Base-by-base conservation (phyloP, 768 basidiomycete genomes). In the Pleurotus sapidus region DNA sequence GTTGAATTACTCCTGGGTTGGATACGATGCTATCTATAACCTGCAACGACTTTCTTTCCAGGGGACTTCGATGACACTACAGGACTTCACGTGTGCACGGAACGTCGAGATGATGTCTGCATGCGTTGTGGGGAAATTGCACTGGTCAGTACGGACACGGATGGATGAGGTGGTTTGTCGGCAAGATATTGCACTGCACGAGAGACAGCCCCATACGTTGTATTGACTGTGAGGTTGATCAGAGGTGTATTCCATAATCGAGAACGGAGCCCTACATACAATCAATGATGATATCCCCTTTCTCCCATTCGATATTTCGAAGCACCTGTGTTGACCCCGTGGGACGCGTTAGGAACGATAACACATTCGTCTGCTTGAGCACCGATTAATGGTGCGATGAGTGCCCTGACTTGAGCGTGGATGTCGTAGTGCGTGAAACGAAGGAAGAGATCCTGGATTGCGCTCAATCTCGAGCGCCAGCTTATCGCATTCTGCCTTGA, bases 1-100 rank as follows among this genome's bases (percentile, higher is more conserved):
- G 93, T 15, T 90, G 70, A 3, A 75, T 65, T 9, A 83, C 77
- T 0, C 87, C 91, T 0, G 92, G 92, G 42, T 74, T 75, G 11
- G 87, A 81, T 3, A 74, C 69, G 47, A 94, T 87, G 34, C 75
- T 70, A 65, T 94, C 93, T 9, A 93, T 82, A 37, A 93, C 66
- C 0, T n/a, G 85, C 84, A n/a, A 92, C 74, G 1, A 88, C 74
- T 67, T 84, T 83, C 57, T 65, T 65, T 20, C 57, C 63, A 38
- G 24, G 49, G 12, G 46, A 3, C 27, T 34, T 46, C 23, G 20
- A 50, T n/a, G 50, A 18, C 20, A 50, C 55, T n/a, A 57, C 27
- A 1, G 39, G 39, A 55, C 17, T 46, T 40, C 20, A 70, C 18
- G 45, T 70, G 67, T 5, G 49, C 58, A 15, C 62, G 46, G 46